Base-by-base conservation (phyloP, 2,329 filamentous ascomycete species). In the Canariomyces notabilis region DNA sequence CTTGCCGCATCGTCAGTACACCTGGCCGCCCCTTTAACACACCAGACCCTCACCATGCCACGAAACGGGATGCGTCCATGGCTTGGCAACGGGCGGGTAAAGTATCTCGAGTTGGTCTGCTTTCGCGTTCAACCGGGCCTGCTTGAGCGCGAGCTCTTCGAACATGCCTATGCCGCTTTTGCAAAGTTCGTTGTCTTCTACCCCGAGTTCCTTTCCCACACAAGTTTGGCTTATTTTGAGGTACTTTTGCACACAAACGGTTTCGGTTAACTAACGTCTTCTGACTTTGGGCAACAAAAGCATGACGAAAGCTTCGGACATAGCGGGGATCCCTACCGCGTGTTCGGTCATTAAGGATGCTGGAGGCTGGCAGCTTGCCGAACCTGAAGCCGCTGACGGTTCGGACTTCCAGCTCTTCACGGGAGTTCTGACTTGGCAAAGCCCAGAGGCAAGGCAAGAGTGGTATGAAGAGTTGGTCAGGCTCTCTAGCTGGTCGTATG, bases 381-480 rank as follows among this genome's bases (percentile, higher is more conserved):
- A 16, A 5, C 20, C 3, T 12, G 44, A 33, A 36, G 31, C 11
- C 12, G 14, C 19, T 19, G 35, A 33, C 2, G 22, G n/a, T 26
- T 8, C 5, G 12, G 33, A 12, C 16, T 19, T 8, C n/a, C 44
- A 46, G 33, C n/a, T 46, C 15, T 46, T 46, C 29, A 46, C 44
- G 15, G 44, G 44, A 18, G 22, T 42, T 4, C 16, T 46, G 21
- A 31, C 12, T 18, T 46, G 44, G 44, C 6, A 12, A 12, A 46
- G 38, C 44, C 44, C 37, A 22, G 44, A n/a, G 3, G 44, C 44
- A 19, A 47, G 38, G 34, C 23, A 32, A 19, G 37, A 37, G 22
- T 47, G 38, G 44, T 47, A 47, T 19, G 37, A 37, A 22, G 38
- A 47, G 29, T 19, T 47, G 37, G 42, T 37, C 33, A 42, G 23